Evolutionary conservation across 2,329 filamentous ascomycete species (phyloP).

Genomic region (Aspergillus niger): DNA sequence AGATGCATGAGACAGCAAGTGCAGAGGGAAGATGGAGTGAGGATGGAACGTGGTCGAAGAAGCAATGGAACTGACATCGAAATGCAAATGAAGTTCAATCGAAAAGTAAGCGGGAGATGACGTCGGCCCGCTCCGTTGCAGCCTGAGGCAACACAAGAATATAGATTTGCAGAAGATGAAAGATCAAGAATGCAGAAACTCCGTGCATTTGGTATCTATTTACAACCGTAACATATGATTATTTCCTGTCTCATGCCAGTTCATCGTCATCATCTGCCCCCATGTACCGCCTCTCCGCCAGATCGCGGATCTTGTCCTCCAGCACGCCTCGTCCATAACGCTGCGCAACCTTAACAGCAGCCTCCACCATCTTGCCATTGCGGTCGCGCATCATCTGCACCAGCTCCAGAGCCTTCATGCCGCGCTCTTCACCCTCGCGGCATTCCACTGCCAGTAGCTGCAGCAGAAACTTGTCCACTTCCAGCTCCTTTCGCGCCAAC

Average conservation of each 20-base stretch:
- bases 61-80: not conserved
- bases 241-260: conserved; percentile 30
- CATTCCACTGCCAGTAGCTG: conserved; percentile 90
- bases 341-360: conserved; percentile 84
- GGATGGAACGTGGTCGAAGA: not conserved
- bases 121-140: conserved; percentile 2
- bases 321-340: conserved; percentile 79
- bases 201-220: not conserved
- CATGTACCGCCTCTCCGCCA: conserved; percentile 70
- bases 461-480: conserved; percentile 85
- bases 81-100: not conserved
- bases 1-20: not conserved
- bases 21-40: not conserved
- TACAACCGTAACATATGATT: not conserved
- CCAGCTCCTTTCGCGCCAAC: conserved; percentile 72
- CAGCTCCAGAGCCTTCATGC: conserved; percentile 92
- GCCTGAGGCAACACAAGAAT: not conserved
- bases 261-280: conserved; percentile 60
- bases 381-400: conserved; percentile 82
- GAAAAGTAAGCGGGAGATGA: conserved; percentile 6
- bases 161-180: not conserved
- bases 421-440: conserved; percentile 85
- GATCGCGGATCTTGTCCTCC: conserved; percentile 84
- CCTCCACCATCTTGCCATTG: conserved; percentile 86
- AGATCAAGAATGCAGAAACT: no score